Percentiles rank a stretch among this genome's conserved stretches.
Conservation (phyloP, 805 yeast species). For the Kuraishia piskuri region DNA sequence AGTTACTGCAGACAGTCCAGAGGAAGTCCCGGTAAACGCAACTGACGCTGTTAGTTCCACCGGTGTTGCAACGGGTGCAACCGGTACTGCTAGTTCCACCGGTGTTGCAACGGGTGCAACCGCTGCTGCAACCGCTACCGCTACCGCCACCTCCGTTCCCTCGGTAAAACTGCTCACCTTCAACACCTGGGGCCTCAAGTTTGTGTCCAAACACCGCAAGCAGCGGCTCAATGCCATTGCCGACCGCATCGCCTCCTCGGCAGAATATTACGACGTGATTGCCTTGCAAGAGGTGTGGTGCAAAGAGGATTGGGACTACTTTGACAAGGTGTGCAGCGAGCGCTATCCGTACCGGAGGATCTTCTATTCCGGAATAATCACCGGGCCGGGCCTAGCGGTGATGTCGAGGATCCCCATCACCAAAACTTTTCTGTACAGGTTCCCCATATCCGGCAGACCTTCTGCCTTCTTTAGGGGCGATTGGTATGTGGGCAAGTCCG, state of each 20-base stretch:
- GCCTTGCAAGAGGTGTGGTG: conserved; percentile 97
- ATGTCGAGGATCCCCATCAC: conserved; percentile 79
- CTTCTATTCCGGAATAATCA: conserved; percentile 74
- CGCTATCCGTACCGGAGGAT: conserved; percentile 57
- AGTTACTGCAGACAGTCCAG: no score
- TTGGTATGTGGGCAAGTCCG: conserved; percentile 92
- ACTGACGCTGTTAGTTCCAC: no score
- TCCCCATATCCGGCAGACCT: conserved; percentile 91
- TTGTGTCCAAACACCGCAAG: conserved; percentile 61
- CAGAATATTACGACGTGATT: conserved; percentile 58
- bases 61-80: no score
- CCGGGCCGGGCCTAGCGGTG: conserved; percentile 91
- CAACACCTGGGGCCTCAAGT: conserved; percentile 87
- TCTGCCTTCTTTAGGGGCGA: conserved; percentile 92
- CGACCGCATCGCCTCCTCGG: conserved; percentile 35
- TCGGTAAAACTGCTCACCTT: conserved; percentile 50
- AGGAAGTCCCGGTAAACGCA: no score
- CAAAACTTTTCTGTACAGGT: conserved; percentile 69
- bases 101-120: no score
- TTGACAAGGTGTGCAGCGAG: conserved; percentile 34
- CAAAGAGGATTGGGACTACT: conserved; percentile 68
- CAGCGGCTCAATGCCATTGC: conserved; percentile 72
- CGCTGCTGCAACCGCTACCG: no score
- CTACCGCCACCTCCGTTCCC: background rate
- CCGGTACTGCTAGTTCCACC: no score